phyloP scores from a whole-genome alignment of 139 green algal species.

The Parachlorella kessleri region DNA sequence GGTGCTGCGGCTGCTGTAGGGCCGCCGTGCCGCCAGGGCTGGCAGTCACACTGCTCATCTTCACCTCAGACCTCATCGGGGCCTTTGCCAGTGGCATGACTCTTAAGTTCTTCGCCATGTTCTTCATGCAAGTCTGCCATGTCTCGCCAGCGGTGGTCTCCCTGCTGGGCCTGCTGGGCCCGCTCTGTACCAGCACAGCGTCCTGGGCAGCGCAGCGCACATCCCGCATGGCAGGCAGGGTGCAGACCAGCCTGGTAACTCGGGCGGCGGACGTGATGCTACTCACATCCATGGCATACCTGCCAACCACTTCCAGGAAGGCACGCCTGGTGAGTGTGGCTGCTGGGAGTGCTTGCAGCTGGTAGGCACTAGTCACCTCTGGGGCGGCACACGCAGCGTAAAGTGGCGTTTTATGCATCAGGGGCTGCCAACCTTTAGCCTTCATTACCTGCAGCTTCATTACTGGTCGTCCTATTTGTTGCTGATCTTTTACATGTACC shows the following conservation, averaged over 20 bases:
- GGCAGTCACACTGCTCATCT: slow-evolving; percentile 36
- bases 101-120: slow-evolving; percentile 53
- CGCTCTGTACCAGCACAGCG: slow-evolving; percentile 20
- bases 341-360: too few species aligned
- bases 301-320: slow-evolving; percentile 12
- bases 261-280: slow-evolving; percentile 36
- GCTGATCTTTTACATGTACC: too few species aligned
- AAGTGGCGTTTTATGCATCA: too few species aligned
- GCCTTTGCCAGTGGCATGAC: slow-evolving; percentile 53
- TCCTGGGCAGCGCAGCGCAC: slow-evolving; percentile 17
- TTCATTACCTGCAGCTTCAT: too few species aligned
- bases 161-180: slow-evolving; percentile 18
- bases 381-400: too few species aligned
- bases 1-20: neutral
- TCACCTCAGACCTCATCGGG: slow-evolving; percentile 36
- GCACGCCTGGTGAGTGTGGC: neutral
- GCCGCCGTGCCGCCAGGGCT: slow-evolving; percentile 5
- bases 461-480: too few species aligned
- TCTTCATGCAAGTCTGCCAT: slow-evolving; percentile 37
- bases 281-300: slow-evolving; percentile 41
- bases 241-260: slow-evolving; percentile 42
- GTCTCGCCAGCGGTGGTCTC: slow-evolving; percentile 29
- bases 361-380: too few species aligned
- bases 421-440: too few species aligned
- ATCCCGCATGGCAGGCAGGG: slow-evolving; percentile 15